phyloP scores from a whole-genome alignment of 768 basidiomycete species.

The Cyclocybe cylindracea region DNA sequence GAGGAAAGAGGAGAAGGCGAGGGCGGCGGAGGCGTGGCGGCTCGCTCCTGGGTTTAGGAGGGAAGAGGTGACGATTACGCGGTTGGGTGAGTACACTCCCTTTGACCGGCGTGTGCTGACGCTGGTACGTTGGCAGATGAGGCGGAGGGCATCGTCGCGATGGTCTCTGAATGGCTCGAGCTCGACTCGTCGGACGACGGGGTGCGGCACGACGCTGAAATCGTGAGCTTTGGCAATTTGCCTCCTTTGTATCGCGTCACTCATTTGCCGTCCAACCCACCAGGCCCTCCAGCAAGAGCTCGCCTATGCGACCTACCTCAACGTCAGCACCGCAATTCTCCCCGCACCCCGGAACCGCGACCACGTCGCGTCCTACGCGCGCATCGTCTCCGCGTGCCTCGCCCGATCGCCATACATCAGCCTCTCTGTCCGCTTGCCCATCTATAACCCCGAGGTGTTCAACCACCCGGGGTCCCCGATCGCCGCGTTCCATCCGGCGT shows the following conservation, averaged over 20 bases:
- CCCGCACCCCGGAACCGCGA: constrained; percentile 85
- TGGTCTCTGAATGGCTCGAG: constrained; percentile 94
- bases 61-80: constrained; percentile 88
- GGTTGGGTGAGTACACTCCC: constrained; percentile 64
- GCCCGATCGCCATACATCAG: constrained; percentile 70
- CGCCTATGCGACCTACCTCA: constrained; percentile 90
- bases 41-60: constrained; percentile 72
- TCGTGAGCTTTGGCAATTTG: constrained; percentile 71
- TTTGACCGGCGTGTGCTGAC: constrained; percentile 1
- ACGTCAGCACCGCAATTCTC: constrained; percentile 80
- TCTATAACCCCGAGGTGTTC: constrained; percentile 73
- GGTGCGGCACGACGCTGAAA: constrained; percentile 94
- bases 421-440: constrained; percentile 81
- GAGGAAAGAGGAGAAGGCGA: constrained; percentile 45
- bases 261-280: too few relatives aligned
- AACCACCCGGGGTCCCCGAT: constrained; percentile 30
- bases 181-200: constrained; percentile 92
- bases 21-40: constrained; percentile 85
- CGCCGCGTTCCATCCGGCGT: constrained; percentile 13
- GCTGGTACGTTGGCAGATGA: constrained; percentile 52
- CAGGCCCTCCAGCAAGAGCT: constrained; percentile 94
- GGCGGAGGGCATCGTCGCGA: constrained; percentile 66
- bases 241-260: too few relatives aligned
- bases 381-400: constrained; percentile 81
- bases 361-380: constrained; percentile 90